Evolutionary conservation across 2,329 filamentous ascomycete genomes (phyloP).

Genomic region (Fusarium pseudoanthophilum): DNA sequence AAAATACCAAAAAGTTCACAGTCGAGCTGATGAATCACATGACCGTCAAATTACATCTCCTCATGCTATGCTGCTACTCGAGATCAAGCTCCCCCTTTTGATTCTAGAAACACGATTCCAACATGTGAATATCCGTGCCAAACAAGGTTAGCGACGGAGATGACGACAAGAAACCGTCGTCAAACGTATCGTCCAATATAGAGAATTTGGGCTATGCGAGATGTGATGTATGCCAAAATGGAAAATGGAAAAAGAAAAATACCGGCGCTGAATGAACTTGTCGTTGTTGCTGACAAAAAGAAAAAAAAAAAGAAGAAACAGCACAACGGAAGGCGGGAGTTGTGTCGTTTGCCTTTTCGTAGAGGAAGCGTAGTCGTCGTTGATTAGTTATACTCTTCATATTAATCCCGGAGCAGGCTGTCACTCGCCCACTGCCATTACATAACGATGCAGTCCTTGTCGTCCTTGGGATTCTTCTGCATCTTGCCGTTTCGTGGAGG

Average conservation of each 20-base stretch:
- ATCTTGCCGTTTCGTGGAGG: conserved; percentile 63
- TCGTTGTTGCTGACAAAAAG: not conserved
- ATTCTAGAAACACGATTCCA: conserved; percentile 24
- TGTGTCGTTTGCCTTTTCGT: not conserved
- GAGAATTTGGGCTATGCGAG: conserved; percentile 20
- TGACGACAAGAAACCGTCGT: conserved; percentile 15
- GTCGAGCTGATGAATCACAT: not conserved
- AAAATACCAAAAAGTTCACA: not conserved
- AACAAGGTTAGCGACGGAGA: conserved; percentile 17
- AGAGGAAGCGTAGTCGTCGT: conserved; percentile 24
- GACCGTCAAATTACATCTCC: conserved; percentile 15
- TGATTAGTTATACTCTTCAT: conserved; percentile 36
- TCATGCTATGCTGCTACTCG: not conserved
- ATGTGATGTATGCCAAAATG: conserved; percentile 33
- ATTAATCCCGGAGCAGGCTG: conserved; percentile 14
- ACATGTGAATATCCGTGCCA: conserved; percentile 17
- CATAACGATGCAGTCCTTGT: conserved; percentile 70
- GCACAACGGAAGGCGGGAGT: conserved; percentile 1
- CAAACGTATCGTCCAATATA: conserved; percentile 13
- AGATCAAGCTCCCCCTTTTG: conserved; percentile 2
- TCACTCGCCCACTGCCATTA: conserved; percentile 44
- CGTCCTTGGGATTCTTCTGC: conserved; percentile 60
- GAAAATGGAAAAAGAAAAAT: conserved; percentile 30
- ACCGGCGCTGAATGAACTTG: conserved; percentile 9
- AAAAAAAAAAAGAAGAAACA: not conserved